Base-by-base conservation (phyloP, 2,329 filamentous ascomycete genomes). In the Trichoderma harzianum region DNA sequence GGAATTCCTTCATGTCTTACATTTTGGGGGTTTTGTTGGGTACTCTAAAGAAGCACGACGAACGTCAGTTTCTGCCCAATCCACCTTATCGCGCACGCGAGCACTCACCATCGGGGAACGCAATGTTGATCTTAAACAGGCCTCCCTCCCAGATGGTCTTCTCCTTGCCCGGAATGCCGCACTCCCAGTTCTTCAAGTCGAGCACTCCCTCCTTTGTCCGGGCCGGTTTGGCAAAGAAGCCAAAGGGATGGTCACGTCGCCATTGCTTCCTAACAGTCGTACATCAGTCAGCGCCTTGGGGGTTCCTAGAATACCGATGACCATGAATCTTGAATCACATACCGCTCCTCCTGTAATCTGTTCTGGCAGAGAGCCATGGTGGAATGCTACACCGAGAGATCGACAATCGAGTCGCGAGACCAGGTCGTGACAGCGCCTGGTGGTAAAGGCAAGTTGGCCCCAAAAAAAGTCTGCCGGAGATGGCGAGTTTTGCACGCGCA, bases 141-240 rank as follows among this genome's bases (percentile, higher is more conserved):
- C 96, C 96, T n/a, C 95, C 95, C 79, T 97, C 95, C 96, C 96
- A 99, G 26, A 98, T 91, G 0, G 97, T 99, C 85, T 97, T 96
- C 73, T 97, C 91, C 81, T 97, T 98, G 78, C 97, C 96, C 4
- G 96, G 96, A 57, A 99, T 93, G 57, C 95, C 95, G 78, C 96
- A 98, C 78, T 98, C 95, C 96, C 96, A 99, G 75, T 90, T 89
- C 87, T 98, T 97, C 74, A 99, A 86, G 79, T 99, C 96, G 67
- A 98, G 88, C 1, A 94, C 90, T 70, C 94, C 95, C 76, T 93
- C 88, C 21, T 91, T 82, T 74, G 90, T 95, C 76, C 95, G 92
- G 74, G 91, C 86, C 14, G 97, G 96, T 79, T 95, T 93, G 28
- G 96, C 96, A 82, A 93, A 97, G 85, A 99, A 99, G 73, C 96